Percentiles rank a stretch among this genome's conserved stretches.
phyloP scores from a whole-genome alignment of 129 eudicot genomes.

The Chrysanthemum makinoi region DNA sequence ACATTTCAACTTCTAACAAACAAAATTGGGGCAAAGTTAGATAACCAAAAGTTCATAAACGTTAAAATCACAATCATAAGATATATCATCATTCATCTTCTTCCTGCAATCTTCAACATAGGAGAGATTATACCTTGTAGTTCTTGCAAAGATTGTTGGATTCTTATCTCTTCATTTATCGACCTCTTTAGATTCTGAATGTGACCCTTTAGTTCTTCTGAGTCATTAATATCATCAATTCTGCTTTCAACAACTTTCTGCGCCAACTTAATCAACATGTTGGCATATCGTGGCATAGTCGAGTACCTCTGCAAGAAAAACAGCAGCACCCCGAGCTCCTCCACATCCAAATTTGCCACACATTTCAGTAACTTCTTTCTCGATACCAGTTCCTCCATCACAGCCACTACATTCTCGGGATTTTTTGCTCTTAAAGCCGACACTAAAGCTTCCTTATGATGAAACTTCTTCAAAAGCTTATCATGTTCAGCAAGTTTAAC shows the following conservation, averaged over 20 bases:
- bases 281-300: conserved; percentile 67
- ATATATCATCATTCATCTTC: conserved; percentile 31
- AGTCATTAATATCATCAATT: conserved; percentile 56
- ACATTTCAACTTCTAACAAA: neutral
- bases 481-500: conserved; percentile 86
- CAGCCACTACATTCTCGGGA: conserved; percentile 73
- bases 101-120: conserved; percentile 76
- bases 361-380: conserved; percentile 72
- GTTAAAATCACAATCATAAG: conserved; percentile 6
- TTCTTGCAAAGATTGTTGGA: conserved; percentile 77
- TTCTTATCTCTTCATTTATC: conserved; percentile 70
- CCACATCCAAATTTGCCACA: conserved; percentile 64
- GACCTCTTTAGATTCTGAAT: conserved; percentile 66
- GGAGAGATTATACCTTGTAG: conserved; percentile 93
- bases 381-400: conserved; percentile 93
- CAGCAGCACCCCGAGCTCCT: conserved; percentile 72
- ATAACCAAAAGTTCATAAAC: conserved; percentile 13
- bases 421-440: conserved; percentile 64
- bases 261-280: conserved; percentile 51
- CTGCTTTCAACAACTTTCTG: conserved; percentile 79
- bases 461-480: conserved; percentile 72
- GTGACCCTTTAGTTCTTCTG: conserved; percentile 52
- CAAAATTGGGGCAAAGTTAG: neutral
- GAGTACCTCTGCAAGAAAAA: conserved; percentile 70
- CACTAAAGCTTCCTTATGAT: conserved; percentile 87